Percentiles rank a stretch among this genome's conserved stretches.
Conservation (phyloP, 2,329 filamentous ascomycete genomes). For the Fusarium sp. region DNA sequence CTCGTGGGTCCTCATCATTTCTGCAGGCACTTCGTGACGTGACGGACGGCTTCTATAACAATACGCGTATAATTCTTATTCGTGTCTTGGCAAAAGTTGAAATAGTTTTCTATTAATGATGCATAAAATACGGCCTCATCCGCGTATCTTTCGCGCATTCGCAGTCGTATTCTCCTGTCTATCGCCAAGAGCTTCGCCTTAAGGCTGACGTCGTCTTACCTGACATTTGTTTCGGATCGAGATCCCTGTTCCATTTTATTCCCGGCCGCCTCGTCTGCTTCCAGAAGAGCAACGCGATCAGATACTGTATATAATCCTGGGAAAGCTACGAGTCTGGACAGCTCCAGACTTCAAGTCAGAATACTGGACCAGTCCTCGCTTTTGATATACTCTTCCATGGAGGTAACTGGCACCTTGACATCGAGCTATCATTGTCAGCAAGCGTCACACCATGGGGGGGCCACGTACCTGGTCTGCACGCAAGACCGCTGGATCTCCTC, state of each 20-base stretch:
- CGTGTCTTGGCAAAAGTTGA: background rate
- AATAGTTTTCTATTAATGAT: no score
- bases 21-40: slow-evolving; percentile 25
- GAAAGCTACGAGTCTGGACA: background rate
- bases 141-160: slow-evolving; percentile 20
- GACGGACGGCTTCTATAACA: background rate
- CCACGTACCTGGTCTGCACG: slow-evolving; percentile 11
- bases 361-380: background rate
- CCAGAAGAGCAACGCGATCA: no score
- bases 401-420: background rate
- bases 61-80: background rate
- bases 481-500: slow-evolving; percentile 24
- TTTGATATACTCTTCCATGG: background rate
- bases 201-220: slow-evolving; percentile 1
- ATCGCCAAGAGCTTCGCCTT: slow-evolving; percentile 13
- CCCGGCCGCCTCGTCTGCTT: background rate
- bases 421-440: background rate
- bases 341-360: no score
- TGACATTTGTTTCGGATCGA: slow-evolving; percentile 2
- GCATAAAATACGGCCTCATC: background rate
- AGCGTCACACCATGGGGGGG: no score
- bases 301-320: no score
- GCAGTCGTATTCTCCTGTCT: slow-evolving; percentile 4
- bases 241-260: slow-evolving; percentile 5
- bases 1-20: slow-evolving; percentile 20